Evolutionary conservation across 2,329 filamentous ascomycete species (phyloP).

Genomic region (Penicillium sp.): DNA sequence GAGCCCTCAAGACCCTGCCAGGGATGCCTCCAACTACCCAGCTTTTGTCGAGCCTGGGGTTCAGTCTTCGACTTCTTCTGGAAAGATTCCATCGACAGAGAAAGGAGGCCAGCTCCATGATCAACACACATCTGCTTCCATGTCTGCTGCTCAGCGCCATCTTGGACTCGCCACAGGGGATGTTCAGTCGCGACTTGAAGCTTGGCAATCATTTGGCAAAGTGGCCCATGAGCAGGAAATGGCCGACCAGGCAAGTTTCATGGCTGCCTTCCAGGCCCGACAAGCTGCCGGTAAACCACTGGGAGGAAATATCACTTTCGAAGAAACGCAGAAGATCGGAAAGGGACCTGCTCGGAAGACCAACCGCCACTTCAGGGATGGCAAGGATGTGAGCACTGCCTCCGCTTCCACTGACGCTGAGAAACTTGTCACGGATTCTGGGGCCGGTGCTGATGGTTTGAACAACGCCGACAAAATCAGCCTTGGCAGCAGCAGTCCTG

Average conservation of each 20-base stretch:
- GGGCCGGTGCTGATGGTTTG: not conserved
- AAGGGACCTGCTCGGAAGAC: not conserved
- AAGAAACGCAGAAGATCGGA: not conserved
- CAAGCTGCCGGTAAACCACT: not conserved
- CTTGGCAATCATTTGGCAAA: constrained; percentile 43
- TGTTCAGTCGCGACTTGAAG: constrained; percentile 27
- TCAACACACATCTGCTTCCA: not conserved
- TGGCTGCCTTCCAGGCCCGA: not conserved
- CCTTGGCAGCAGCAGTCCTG: not conserved
- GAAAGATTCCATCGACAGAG: not conserved
- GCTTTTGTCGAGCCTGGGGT: not conserved
- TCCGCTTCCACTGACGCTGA: not conserved
- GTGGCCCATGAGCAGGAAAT: constrained; percentile 23
- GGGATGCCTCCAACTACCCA: not conserved
- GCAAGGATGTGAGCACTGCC: constrained; percentile 18
- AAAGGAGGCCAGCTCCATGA: not conserved
- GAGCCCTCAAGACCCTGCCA: not conserved
- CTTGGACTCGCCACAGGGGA: constrained; percentile 4
- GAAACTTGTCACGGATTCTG: not conserved
- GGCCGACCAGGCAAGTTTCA: not conserved
- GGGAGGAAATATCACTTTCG: not conserved
- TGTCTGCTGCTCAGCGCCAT: not conserved
- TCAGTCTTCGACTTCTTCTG: not conserved
- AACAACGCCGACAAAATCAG: constrained; percentile 5
- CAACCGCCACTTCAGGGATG: not conserved